Evolutionary conservation across 2,329 filamentous ascomycete genomes (phyloP).

Genomic region (Fusarium napiforme): DNA sequence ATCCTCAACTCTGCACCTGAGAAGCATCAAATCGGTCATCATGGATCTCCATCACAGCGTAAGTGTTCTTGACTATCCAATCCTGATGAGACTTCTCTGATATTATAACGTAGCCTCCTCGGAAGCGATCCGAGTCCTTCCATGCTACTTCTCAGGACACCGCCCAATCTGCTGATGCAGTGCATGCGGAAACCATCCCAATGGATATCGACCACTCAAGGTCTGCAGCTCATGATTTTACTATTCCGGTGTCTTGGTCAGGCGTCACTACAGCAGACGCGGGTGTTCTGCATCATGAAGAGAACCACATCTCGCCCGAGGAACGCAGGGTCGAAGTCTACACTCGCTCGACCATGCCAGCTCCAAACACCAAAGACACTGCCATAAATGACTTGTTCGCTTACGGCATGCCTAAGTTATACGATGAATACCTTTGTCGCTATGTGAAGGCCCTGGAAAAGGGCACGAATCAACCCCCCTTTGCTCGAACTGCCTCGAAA

Average conservation of each 20-base stretch:
- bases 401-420: background rate
- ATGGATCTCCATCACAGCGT: background rate
- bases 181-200: background rate
- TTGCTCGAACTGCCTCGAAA: background rate
- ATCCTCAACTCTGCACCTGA: background rate
- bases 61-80: background rate
- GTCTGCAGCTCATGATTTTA: background rate
- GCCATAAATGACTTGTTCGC: background rate
- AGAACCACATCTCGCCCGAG: background rate
- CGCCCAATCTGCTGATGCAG: background rate
- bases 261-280: background rate
- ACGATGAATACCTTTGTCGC: fast-evolving
- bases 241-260: too few relatives aligned
- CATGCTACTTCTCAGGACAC: background rate
- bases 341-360: too few relatives aligned
- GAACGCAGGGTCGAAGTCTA: background rate
- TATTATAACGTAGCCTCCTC: background rate
- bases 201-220: background rate
- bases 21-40: too few relatives aligned
- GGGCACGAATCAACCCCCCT: background rate
- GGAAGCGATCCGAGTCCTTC: background rate
- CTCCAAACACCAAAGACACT: too few relatives aligned
- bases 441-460: background rate
- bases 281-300: background rate
- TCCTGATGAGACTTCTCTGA: background rate